Conservation (phyloP, 208 protist genomes). For the Wallacemonas sp. region DNA sequence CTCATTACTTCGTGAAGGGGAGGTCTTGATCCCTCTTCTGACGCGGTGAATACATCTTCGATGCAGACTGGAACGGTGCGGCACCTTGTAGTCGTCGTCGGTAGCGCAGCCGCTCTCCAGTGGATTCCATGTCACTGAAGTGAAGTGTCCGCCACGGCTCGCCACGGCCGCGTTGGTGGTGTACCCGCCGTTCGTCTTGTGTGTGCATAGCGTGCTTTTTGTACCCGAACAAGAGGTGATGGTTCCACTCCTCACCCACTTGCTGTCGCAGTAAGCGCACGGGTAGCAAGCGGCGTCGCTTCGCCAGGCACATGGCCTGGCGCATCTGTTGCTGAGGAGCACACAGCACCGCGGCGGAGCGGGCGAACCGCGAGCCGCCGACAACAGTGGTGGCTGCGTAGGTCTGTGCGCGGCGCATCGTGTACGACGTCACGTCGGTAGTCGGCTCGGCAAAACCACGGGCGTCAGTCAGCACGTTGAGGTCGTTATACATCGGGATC, state of each 20-base stretch:
- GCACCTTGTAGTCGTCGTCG: slow-evolving; percentile 42
- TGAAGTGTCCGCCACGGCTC: background rate
- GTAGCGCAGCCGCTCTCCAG: slow-evolving; percentile 34
- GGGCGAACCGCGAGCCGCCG: slow-evolving; percentile 13
- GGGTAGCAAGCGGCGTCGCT: slow-evolving; percentile 55
- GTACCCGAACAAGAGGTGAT: slow-evolving; percentile 76
- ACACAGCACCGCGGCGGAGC: background rate
- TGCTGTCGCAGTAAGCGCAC: slow-evolving; percentile 52
- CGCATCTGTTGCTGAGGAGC: slow-evolving; percentile 32
- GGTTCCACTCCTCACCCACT: slow-evolving; percentile 31
- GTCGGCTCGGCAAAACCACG: slow-evolving; percentile 2
- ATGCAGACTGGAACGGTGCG: slow-evolving; percentile 43
- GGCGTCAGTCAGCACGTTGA: slow-evolving; percentile 48
- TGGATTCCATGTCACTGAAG: slow-evolving; percentile 25
- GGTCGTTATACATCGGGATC: slow-evolving; percentile 72
- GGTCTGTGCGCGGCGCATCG: slow-evolving; percentile 8
- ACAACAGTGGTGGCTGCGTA: background rate
- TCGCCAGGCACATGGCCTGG: slow-evolving; percentile 65
- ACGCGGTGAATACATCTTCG: slow-evolving; percentile 41
- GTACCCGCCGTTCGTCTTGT: background rate
- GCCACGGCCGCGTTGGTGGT: background rate
- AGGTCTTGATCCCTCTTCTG: slow-evolving; percentile 25
- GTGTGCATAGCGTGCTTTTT: slow-evolving; percentile 24
- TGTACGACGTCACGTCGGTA: background rate
- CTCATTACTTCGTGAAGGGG: slow-evolving; percentile 12